Base-by-base conservation (phyloP, 2,329 filamentous ascomycete genomes). In the Neonectria magnoliae region DNA sequence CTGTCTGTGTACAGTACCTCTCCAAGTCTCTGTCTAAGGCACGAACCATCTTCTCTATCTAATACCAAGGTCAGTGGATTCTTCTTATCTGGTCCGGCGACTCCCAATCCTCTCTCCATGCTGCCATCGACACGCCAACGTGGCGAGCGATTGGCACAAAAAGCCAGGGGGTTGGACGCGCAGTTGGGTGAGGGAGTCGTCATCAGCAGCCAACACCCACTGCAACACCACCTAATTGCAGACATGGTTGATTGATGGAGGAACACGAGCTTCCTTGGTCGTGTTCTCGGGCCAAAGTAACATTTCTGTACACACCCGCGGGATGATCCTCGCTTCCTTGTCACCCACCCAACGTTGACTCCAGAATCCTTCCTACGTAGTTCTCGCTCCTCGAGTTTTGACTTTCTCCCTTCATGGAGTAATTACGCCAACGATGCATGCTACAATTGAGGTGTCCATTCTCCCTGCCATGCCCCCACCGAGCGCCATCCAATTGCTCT, bases 181-280 rank as follows among this genome's bases (percentile, higher is more conserved):
- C n/a, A 14, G 33, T 51, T 41, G 38, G 20, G 29, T 54, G 31
- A 50, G 57, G 20, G 42, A 48, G 57, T 60, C 57, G 57, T 60
- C 57, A 60, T 60, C 57, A 36, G 57, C 48, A 33, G n/a, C 57
- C 57, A 55, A 48, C 57, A 48, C 27, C 14, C 27, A 14, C 27
- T 41, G 36, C 57, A 55, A 48, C 57, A 54, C 38, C 57, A 54
- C 38, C 16, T 14, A 14, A 38, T 20, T 41, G 29, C 42, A 41
- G 45, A 42, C 57, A 55, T 48, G 57, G 57, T 55, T 60, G 51
- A 53, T 41, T 14, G 11, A 38, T 27, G 51, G 33, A 41, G 31
- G 20, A 55, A 60, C 57, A 60, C 51, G 51, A 60, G 51, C 51
- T 60, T 47, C 57, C 50, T 54, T 14, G 29, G 31, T 42, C 33